phyloP scores from a whole-genome alignment of 768 basidiomycete species.

The Lactarius indigo region DNA sequence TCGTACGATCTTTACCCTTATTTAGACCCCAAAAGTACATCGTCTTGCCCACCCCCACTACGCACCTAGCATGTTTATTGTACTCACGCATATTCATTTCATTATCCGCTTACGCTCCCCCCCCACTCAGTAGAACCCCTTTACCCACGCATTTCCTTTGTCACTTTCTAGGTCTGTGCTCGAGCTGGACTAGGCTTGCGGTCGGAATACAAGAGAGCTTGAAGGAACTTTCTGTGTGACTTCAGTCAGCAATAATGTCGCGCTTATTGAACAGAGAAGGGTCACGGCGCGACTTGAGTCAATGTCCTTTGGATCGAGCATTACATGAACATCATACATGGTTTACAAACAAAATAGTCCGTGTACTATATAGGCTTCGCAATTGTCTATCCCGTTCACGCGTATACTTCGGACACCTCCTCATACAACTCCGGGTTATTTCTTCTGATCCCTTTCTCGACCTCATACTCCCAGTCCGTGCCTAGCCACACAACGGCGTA shows the following conservation, averaged over 20 bases:
- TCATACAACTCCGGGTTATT: slow-evolving; percentile 27
- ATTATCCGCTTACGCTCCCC: slow-evolving; percentile 1
- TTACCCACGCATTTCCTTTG: neutral
- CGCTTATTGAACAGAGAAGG: too few species aligned
- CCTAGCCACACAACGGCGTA: slow-evolving; percentile 56
- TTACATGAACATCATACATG: neutral
- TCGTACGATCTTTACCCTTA: slow-evolving; percentile 15
- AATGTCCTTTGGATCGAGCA: too few species aligned
- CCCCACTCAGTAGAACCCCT: slow-evolving; percentile 26
- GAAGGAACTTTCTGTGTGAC: neutral
- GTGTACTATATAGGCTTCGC: neutral
- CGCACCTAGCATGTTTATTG: slow-evolving; percentile 20
- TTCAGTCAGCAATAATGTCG: neutral
- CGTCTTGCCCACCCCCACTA: slow-evolving; percentile 16
- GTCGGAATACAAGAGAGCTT: slow-evolving; percentile 6
- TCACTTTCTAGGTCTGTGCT: neutral
- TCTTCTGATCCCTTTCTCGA: slow-evolving; percentile 39
- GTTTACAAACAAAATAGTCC: neutral
- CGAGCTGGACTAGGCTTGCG: slow-evolving; percentile 8
- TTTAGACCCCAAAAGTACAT: slow-evolving; percentile 26
- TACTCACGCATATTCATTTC: slow-evolving; percentile 20
- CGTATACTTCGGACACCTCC: slow-evolving; percentile 9
- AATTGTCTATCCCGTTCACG: neutral
- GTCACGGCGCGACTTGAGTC: too few species aligned
- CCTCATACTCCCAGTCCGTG: slow-evolving; percentile 47